Percentiles rank a stretch among this genome's conserved stretches.
Evolutionary conservation across 495 filamentous ascomycete genomes (phyloP).

Genomic region (Penicillium ochrochloron): DNA sequence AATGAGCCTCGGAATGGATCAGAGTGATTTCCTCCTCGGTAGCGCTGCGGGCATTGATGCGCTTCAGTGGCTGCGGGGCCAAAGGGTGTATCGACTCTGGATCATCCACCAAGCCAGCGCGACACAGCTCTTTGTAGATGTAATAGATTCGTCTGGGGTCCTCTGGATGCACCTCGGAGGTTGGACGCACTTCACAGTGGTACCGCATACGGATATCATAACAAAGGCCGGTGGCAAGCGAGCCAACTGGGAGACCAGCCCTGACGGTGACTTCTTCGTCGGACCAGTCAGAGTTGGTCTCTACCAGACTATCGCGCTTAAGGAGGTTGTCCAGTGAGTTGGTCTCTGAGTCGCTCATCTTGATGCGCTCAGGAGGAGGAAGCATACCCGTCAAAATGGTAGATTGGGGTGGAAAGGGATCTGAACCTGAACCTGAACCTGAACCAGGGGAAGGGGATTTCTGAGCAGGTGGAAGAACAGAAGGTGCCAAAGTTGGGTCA

Average conservation of each 20-base stretch:
- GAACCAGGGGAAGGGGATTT: constrained; percentile 25
- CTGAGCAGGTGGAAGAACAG: constrained; percentile 19
- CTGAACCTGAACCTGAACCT: constrained; percentile 20
- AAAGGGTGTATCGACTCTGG: constrained; percentile 49
- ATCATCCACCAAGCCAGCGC: constrained; percentile 74
- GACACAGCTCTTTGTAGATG: constrained; percentile 84
- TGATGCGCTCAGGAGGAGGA: constrained; percentile 29
- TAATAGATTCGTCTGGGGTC: constrained; percentile 87
- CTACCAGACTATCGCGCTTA: constrained; percentile 41
- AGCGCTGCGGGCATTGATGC: constrained; percentile 77
- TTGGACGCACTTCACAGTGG: constrained; percentile 77
- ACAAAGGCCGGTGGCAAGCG: constrained; percentile 73
- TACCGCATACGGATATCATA: constrained; percentile 94
- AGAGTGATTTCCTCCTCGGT: constrained; percentile 74
- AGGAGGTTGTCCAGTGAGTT: constrained; percentile 25
- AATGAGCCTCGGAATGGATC: constrained; percentile 78
- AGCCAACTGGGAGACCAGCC: constrained; percentile 42
- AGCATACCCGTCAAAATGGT: constrained; percentile 14
- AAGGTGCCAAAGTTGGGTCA: constrained; percentile 39
- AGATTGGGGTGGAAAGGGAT: constrained; percentile 14
- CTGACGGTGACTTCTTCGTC: constrained; percentile 33
- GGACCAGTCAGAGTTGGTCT: constrained; percentile 50
- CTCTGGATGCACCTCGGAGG: constrained; percentile 83
- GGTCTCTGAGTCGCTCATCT: constrained; percentile 33
- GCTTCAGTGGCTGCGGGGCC: constrained; percentile 66